Base-by-base conservation (phyloP, 192 early-diverging fungal species). In the Chytriomyces sp. region DNA sequence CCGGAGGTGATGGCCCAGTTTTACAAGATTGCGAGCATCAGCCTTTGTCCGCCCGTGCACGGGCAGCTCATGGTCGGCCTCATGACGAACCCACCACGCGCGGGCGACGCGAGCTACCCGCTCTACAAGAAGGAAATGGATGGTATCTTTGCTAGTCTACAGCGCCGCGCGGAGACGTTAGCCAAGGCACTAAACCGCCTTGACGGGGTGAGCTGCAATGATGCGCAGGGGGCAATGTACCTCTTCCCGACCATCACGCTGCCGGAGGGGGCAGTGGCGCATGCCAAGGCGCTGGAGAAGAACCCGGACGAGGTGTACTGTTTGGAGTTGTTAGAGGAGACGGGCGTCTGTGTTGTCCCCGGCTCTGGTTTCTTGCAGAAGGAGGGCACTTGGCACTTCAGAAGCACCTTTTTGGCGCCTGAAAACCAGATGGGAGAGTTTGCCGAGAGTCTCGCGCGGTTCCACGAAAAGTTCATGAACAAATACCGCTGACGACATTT, bases 151-250 rank as follows among this genome's bases (percentile, higher is more conserved):
- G 74, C 85, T 57, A 92, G 90, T 57, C 85, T 95, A 69, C 77
- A 79, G 61, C 89, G 93, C 61, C 89, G 93, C 39, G 90, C 92
- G 28, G 70, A 59, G 49, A 89, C 87, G 64, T 83, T 95, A 34
- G 84, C 86, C 22, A 68, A 74, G 4, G 88, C 85, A 1, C 92
- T 95, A 77, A 93, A 93, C 79, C 73, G 75, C 26, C 80, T 95
- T 61, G 91, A 93, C 74, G 89, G 87, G 25, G 86, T 91, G 72
- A 84, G 84, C 95, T 38, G 90, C 90, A 26, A 77, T 74, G 2
- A 90, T 86, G 10, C 94, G 96, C 76, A 96, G 95, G 97, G 97
- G 57, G 91, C 97, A 59, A 95, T 99, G 95, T 99, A 99, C 81
- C 84, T 96, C 61, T 98, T 98, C 88, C 97, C 97, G 17, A 81